Evolutionary conservation across 108 stramenopile genomes (phyloP).

Genomic region (Conticribra guillardii): DNA sequence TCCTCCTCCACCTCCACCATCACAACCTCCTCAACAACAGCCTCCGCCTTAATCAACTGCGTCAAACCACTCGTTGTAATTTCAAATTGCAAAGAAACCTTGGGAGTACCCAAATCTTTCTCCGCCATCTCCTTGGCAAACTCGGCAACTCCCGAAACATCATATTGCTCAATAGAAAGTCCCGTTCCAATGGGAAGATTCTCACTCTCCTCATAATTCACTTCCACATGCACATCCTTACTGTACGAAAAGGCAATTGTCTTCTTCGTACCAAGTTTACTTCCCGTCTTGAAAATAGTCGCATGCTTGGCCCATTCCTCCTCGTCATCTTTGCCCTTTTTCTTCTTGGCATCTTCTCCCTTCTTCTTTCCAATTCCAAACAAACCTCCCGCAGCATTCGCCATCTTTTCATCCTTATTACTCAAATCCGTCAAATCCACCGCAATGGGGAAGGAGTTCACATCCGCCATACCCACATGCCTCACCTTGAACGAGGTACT

Average conservation of each 20-base stretch:
- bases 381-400: constrained; percentile 43
- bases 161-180: constrained; percentile 78
- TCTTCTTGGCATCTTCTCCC: constrained; percentile 51
- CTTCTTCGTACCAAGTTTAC: constrained; percentile 90
- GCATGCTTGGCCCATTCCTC: constrained; percentile 88
- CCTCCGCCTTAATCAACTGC: constrained; percentile 91
- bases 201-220: constrained; percentile 84
- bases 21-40: constrained; percentile 88
- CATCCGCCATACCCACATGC: constrained; percentile 94
- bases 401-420: constrained; percentile 25
- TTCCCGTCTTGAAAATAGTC: constrained; percentile 86
- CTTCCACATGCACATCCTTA: constrained; percentile 80
- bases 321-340: constrained; percentile 34
- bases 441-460: constrained; percentile 85
- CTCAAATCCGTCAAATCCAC: constrained; percentile 70
- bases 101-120: constrained; percentile 90
- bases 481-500: constrained; percentile 97
- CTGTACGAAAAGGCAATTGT: constrained; percentile 96
- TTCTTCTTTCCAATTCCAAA: constrained; percentile 65
- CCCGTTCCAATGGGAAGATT: constrained; percentile 76
- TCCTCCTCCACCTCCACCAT: constrained; percentile 87
- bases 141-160: constrained; percentile 88
- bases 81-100: constrained; percentile 96
- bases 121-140: constrained; percentile 95
- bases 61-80: constrained; percentile 89